Evolutionary conservation across 805 yeast genomes (phyloP), one percentile per base, ranked within the genome.

Genomic region (Spathaspora girioi): DNA sequence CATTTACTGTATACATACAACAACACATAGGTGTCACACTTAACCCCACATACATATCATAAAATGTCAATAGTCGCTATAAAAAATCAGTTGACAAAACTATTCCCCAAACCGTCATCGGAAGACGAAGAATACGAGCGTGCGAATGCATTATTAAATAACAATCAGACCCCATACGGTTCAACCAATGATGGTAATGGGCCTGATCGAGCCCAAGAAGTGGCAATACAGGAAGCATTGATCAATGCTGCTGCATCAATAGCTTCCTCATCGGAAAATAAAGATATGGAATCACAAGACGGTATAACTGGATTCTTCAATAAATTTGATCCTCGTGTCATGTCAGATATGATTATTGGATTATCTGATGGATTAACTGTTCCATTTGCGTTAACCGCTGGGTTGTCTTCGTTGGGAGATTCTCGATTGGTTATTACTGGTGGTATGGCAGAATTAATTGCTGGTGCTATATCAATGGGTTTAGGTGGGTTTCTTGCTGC

Each of bases 321-420:
- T 38, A 79, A 73, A 45, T 76, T 87, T 48, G 94, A 87, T 64
- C 99, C 99, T 9, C 82, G 99, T 66, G 92, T 92, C 23, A 89
- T 93, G 86, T 85, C 94, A 45, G 98, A 93, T 67, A 78, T 89
- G 50, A 90, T 93, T 58, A 93, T 93, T 63, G 99, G 99, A 5
- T 80, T 93, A 47, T 85, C 94, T 35, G 99, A 93, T 67, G 99
- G 99, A 4, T 79, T 93, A 57, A 93, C 98, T 0, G 99, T 93
- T 41, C 99, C 99, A n/a, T 93, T 93, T 77, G 99, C 99, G 1
- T 79, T 94, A 59, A 94, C 98, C 1, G 98, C 99, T 0, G 99
- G 98, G 46, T 78, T 93, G 50, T 87, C 96, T 1, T 86, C 96
- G 1, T 78, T 93, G 49, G 99, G 99, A 49, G 88, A 89, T 67